Percentiles rank a stretch among this genome's conserved stretches.
phyloP scores from a whole-genome alignment of 2,329 filamentous ascomycete species.

The Arthrobotrys entomopaga region DNA sequence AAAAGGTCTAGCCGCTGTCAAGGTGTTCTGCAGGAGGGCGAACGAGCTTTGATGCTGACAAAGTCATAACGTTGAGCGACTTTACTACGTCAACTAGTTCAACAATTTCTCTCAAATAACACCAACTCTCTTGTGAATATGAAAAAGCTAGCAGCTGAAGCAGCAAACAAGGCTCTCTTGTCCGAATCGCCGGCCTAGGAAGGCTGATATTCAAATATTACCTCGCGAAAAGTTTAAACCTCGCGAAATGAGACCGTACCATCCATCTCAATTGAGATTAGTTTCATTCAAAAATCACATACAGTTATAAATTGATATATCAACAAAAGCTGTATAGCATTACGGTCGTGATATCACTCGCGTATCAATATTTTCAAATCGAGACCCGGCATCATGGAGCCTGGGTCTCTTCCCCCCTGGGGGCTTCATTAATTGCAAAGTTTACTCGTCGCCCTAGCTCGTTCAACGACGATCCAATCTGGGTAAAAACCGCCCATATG shows the following conservation, averaged over 20 bases:
- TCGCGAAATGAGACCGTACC: constrained; percentile 26
- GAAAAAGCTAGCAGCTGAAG: not conserved
- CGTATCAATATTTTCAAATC: constrained; percentile 29
- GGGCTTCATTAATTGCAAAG: constrained; percentile 10
- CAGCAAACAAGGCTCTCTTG: constrained; percentile 18
- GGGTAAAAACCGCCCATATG: too few relatives aligned
- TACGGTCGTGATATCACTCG: too few relatives aligned
- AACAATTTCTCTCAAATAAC: not conserved
- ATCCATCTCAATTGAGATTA: constrained; percentile 11
- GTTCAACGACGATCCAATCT: constrained; percentile 44
- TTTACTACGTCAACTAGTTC: not conserved
- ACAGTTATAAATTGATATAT: constrained; percentile 14
- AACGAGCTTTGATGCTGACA: constrained; percentile 13
- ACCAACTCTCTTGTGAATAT: too few relatives aligned
- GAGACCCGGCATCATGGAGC: constrained; percentile 41
- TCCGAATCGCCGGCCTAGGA: constrained; percentile 18
- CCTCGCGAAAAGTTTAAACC: constrained; percentile 8
- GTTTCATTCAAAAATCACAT: constrained; percentile 6
- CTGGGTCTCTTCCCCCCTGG: constrained; percentile 1
- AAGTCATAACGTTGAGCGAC: not conserved
- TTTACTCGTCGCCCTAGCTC: constrained; percentile 1
- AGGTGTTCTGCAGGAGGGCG: not conserved
- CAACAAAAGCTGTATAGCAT: constrained; percentile 4
- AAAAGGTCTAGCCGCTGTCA: not conserved
- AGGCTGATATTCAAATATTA: constrained; percentile 21